Base-by-base conservation (phyloP, 306 rosid species). In the Canavalia gladiata region DNA sequence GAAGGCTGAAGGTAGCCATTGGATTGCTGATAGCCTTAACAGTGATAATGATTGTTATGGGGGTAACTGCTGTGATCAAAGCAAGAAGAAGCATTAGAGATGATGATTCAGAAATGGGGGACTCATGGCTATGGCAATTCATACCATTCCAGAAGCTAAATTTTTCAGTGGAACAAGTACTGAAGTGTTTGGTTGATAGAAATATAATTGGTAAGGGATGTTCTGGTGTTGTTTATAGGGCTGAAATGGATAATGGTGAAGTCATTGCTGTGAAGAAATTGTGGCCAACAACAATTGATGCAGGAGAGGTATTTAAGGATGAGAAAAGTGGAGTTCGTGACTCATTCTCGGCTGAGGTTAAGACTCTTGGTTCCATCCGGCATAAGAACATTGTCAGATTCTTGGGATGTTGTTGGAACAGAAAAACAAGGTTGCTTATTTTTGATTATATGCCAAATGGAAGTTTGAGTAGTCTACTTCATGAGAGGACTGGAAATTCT, bases 371-470 rank as follows among this genome's bases (percentile, higher is more conserved):
- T 29, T 90, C 97, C 3, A 93, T 95, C 76, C 97, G 98, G 0
- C 99, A 95, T 60, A 93, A 91, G 92, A 95, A 95, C 90, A 92
- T 95, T 71, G 99, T 95, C 31, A 81, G 93, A 70, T 91, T 93
- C 89, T 85, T 95, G 60, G 99, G 98, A 0, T 90, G 94, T 55
- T 93, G 97, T 74, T 90, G 93, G 92, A 95, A 95, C 66, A 86
- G 82, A 7, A 88, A 83, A 85, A 90, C 97, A 59, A 87, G 92
- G 73, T 64, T 95, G 87, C 96, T 95, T 43, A 90, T 95, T 85
- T 95, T 91, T 56, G 99, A 95, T 76, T 95, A 93, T 42, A 93
- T 95, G 97, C 92, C 99, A 4, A 93, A 95, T 79, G 98, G 99
- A 74, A 95, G 97, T 80, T 77, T 95, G 52, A 93, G 99, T 30